Evolutionary conservation across 192 early-diverging fungal genomes (phyloP).

Genomic region (Linnemannia schmuckeri): DNA sequence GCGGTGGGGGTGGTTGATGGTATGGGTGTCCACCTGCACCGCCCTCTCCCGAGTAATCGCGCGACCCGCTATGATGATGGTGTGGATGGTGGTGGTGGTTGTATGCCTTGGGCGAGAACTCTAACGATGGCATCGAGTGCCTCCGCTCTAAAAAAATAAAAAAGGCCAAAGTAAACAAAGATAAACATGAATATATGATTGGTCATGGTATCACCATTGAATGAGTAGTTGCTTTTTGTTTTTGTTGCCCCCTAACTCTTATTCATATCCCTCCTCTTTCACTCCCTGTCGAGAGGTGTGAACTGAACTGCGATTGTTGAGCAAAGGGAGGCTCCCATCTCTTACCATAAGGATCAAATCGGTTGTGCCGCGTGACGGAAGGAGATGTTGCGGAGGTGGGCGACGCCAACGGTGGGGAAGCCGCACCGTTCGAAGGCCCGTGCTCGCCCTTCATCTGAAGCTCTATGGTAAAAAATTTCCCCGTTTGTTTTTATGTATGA

Average conservation of each 20-base stretch:
- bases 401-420: constrained; percentile 41
- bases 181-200: constrained; percentile 25
- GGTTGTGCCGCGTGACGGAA: constrained; percentile 24
- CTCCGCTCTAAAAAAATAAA: constrained; percentile 43
- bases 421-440: constrained; percentile 25
- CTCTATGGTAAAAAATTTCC: constrained; percentile 10
- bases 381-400: constrained; percentile 46
- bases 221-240: too few relatives aligned
- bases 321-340: not conserved
- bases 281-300: not conserved
- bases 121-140: constrained; percentile 51
- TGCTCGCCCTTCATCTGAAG: constrained; percentile 42
- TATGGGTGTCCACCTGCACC: not conserved
- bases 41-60: constrained; percentile 26
- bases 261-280: not conserved
- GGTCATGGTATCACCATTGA: constrained; percentile 6
- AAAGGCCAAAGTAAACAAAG: not conserved
- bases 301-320: not conserved
- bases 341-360: constrained; percentile 55
- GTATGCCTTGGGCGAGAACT: constrained; percentile 52
- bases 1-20: not conserved
- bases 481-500: not conserved
- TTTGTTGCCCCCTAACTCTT: not conserved
- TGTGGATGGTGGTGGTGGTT: constrained; percentile 3
- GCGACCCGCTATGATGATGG: constrained; percentile 39